Evolutionary conservation across 2,329 filamentous ascomycete genomes (phyloP).

Genomic region (Penicillium paneum): DNA sequence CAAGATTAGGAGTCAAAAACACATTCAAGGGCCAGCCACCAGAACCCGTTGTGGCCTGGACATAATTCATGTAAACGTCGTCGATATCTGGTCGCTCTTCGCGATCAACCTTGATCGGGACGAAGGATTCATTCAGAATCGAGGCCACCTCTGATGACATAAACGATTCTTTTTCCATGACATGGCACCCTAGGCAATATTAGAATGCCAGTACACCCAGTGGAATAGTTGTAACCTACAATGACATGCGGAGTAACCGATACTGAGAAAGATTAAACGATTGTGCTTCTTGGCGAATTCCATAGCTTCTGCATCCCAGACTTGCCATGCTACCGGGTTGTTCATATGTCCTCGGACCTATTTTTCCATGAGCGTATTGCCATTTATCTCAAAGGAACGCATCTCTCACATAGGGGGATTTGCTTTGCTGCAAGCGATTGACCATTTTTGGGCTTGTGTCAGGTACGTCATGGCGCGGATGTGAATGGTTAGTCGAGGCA

Average conservation of each 20-base stretch:
- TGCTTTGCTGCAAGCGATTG: slow-evolving; percentile 60
- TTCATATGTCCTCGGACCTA: slow-evolving; percentile 69
- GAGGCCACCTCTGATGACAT: slow-evolving; percentile 74
- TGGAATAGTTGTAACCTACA: slow-evolving; percentile 56
- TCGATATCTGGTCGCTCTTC: slow-evolving; percentile 94
- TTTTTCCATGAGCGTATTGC: slow-evolving; percentile 12
- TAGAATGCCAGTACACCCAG: slow-evolving; percentile 4
- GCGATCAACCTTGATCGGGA: slow-evolving; percentile 88
- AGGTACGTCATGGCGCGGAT: slow-evolving; percentile 24
- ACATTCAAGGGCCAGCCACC: slow-evolving; percentile 95
- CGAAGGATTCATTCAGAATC: slow-evolving; percentile 80
- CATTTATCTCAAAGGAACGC: not conserved
- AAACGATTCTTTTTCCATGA: slow-evolving; percentile 92
- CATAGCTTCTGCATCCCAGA: slow-evolving; percentile 74
- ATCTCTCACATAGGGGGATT: slow-evolving; percentile 63
- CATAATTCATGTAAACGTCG: slow-evolving; percentile 96
- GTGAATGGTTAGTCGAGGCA: slow-evolving; percentile 28
- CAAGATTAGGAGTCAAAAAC: slow-evolving; percentile 89
- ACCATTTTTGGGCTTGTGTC: slow-evolving; percentile 38
- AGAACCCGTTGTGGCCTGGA: slow-evolving; percentile 83
- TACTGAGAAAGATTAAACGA: slow-evolving; percentile 86
- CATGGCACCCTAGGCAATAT: slow-evolving; percentile 65
- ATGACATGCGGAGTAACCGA: slow-evolving; percentile 93
- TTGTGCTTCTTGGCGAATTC: slow-evolving; percentile 75
- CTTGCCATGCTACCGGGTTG: slow-evolving; percentile 89